phyloP scores from a whole-genome alignment of 2,329 filamentous ascomycete species.

The Curvularia verruculosa region DNA sequence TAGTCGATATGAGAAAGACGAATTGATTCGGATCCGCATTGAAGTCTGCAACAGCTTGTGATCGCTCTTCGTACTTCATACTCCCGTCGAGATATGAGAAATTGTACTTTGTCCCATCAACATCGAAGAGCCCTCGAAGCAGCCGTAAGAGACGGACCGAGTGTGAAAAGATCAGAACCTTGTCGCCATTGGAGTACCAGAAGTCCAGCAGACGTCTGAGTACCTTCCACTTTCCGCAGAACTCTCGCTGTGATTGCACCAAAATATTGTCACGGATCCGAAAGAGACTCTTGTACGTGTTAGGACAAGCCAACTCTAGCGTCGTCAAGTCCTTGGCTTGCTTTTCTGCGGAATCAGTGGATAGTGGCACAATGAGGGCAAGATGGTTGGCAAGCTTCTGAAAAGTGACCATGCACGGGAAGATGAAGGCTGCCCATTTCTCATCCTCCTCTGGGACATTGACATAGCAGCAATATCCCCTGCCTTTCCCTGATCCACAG shows the following conservation, averaged over 20 bases:
- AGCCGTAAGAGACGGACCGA: slow-evolving; percentile 85
- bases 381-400: slow-evolving; percentile 93
- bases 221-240: slow-evolving; percentile 96
- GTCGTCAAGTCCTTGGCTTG: slow-evolving; percentile 77
- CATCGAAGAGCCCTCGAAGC: slow-evolving; percentile 81
- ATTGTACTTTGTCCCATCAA: slow-evolving; percentile 77
- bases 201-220: slow-evolving; percentile 83
- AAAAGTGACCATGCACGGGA: slow-evolving; percentile 80
- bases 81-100: slow-evolving; percentile 89
- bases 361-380: slow-evolving; percentile 78
- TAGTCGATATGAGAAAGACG: slow-evolving; percentile 93
- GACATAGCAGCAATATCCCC: slow-evolving; percentile 80
- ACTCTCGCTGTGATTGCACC: slow-evolving; percentile 83
- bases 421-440: slow-evolving; percentile 78
- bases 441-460: slow-evolving; percentile 61
- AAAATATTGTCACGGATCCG: slow-evolving; percentile 76
- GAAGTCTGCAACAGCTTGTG: slow-evolving; percentile 84
- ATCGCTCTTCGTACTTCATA: slow-evolving; percentile 81
- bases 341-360: slow-evolving; percentile 70
- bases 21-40: slow-evolving; percentile 87
- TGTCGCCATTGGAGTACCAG: slow-evolving; percentile 89
- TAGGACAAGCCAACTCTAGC: slow-evolving; percentile 75
- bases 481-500: slow-evolving; percentile 71
- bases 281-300: slow-evolving; percentile 76
- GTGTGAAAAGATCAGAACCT: slow-evolving; percentile 94